A percentile compares a stretch with the other conserved stretches of the same genome.
Conservation (phyloP, 2,329 filamentous ascomycete species). For the Xylariales sp. region DNA sequence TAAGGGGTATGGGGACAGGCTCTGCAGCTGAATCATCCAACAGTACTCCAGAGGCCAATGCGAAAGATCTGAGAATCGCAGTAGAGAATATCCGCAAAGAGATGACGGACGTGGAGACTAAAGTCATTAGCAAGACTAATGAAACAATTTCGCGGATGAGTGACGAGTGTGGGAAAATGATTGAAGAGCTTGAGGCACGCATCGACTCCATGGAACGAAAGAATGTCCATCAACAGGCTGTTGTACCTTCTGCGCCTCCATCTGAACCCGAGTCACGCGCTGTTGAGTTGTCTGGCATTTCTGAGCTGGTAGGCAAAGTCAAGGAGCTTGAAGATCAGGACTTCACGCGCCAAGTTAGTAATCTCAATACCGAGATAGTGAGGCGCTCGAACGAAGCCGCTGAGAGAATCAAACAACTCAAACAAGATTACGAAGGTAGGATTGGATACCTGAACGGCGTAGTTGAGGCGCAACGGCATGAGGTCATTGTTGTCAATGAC, state of each 20-base stretch:
- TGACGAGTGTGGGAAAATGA: conserved; percentile 4
- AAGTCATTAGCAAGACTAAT: conserved; percentile 6
- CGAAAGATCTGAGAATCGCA: neutral
- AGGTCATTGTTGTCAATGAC: neutral
- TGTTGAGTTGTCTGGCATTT: neutral
- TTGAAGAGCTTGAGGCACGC: neutral
- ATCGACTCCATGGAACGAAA: conserved; percentile 1
- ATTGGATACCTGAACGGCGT: neutral
- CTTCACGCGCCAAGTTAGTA: neutral
- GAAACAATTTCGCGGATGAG: neutral
- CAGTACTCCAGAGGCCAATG: neutral
- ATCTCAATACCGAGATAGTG: neutral
- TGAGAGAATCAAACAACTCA: neutral
- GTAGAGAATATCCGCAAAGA: neutral
- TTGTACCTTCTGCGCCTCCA: conserved; percentile 2
- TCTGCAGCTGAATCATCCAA: neutral
- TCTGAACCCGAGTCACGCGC: conserved; percentile 2
- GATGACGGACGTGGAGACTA: conserved; percentile 4
- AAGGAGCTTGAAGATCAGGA: conserved; percentile 4
- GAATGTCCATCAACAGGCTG: neutral
- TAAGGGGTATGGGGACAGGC: neutral
- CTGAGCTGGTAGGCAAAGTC: conserved; percentile 1
- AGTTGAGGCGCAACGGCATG: neutral
- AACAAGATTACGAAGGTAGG: neutral
- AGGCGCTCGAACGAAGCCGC: neutral